Base-by-base conservation (phyloP, 108 stramenopile genomes). In the Chaetoceros muelleri region DNA sequence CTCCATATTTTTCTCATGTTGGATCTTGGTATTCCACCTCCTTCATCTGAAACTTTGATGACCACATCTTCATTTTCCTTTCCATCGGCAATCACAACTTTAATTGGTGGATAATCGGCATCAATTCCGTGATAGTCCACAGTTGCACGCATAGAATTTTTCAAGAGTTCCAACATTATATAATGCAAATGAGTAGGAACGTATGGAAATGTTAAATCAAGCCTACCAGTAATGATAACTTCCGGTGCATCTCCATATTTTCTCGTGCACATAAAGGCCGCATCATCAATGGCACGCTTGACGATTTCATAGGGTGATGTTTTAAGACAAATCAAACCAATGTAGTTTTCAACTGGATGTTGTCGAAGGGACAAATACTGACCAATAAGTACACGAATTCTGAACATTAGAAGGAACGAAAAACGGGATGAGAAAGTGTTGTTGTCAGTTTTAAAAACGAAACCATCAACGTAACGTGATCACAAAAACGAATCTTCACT, bases 131-230 rank as follows among this genome's bases (percentile, higher is more conserved):
- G 87, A 23, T 48, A 59, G 51, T 94, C 92, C 28, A 81, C 72
- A 21, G 90, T 90, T 0, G 95, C 95, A 34, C 93, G 66, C 88
- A 96, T 84, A 56, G 71, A 60, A 67, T 96, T 96, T 73, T 96
- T 96, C 52, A 94, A 30, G 24, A 96, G 71, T 67, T 96, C 95
- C 50, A 96, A 65, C 58, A 94, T 30, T 27, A 96, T 90, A 73
- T 94, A 94, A 71, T 88, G 66, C 46, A 80, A 56, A 64, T 84
- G 76, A 21, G 71, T 64, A 2, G 79, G 77, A 44, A 87, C 76
- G 64, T 87, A 91, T 10, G 73, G 57, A 66, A 95, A 95, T 34
- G 82, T 79, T 56, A 91, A 61, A 61, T 93, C 86, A 7, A 83
- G 54, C 49, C 79, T 67, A 28, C 91, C 91, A 44, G 56, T 60